Evolutionary conservation across 805 yeast genomes (phyloP), one percentile per base, ranked within the genome.

Genomic region (Yamadazyma scolyti): DNA sequence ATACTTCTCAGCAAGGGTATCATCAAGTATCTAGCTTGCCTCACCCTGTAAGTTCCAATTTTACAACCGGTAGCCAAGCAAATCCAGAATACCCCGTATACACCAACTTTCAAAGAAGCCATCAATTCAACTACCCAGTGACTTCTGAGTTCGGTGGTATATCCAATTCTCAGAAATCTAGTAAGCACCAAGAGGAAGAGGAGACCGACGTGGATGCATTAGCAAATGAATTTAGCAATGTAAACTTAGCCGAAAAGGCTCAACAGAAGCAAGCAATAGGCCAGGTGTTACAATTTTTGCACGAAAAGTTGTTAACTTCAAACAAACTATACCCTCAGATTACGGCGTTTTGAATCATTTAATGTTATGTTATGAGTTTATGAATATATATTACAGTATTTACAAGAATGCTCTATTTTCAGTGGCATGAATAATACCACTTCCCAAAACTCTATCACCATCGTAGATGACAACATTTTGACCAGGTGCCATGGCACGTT

Each of bases 401-500:
- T 25, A 30, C 28, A 24, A 23, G 18, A 24, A 16, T 30, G 6
- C 16, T 15, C 13, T 7, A 9, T 12, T 10, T 16, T 16, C 12
- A 53, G 39, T 20, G 36, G 35, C 9, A 31, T 23, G 2, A 60
- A 39, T 9, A 1, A 54, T 42, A 1, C 68, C 68, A 17, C 58
- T 46, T 3, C 96, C 97, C 8, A 89, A 47, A 0, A 90, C 79
- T 32, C 75, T 58, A 27, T 78, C 79, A 2, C 71, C 74, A 23
- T 71, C 58, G 53, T 89, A 93, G 5, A 90, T 50, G 1, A 84
- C 95, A 11, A 87, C 58, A 43, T 75, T 79, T 53, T 90, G 98
- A 0, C 97, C 98, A 0, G 89, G 85, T 0, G 96, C 89, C 49
- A 93, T 75, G 0, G 95, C 96, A 28, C 87, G 59, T 20, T 74